These are phyloP conservation scores for Leptographium wingfieldii DNA, from an alignment of 2,329 filamentous ascomycete species.

Conservation along the genomic window DNA sequence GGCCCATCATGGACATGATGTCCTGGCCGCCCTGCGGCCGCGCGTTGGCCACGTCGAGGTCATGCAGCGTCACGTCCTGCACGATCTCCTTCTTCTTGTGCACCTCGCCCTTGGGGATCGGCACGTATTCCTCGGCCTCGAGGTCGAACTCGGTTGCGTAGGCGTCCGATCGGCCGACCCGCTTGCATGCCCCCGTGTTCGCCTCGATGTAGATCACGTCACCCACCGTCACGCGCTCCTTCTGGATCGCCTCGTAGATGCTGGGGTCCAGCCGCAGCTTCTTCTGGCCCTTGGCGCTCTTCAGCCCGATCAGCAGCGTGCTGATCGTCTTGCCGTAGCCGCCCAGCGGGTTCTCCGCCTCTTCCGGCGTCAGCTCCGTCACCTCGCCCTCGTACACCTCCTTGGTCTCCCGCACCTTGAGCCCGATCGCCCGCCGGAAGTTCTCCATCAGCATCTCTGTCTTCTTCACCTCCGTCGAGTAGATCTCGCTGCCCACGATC, in stretches of 20 bases:
- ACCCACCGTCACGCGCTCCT: constrained; percentile 89
- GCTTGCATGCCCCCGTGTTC: constrained; percentile 95
- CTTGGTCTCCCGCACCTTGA: constrained; percentile 96
- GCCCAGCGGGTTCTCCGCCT: constrained; percentile 93
- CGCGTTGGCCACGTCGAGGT: constrained; percentile 90
- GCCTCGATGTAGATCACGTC: constrained; percentile 99
- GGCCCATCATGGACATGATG: constrained; percentile 99
- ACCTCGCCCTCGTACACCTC: constrained; percentile 99
- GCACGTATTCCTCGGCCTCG: constrained; percentile 97
- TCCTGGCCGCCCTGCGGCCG: constrained; percentile 94
- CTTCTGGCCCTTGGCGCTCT: constrained; percentile 94
- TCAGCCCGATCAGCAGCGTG: constrained; percentile 84
- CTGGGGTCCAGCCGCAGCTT: constrained; percentile 93
- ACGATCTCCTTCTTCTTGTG: constrained; percentile 99
- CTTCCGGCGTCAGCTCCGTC: constrained; percentile 91
- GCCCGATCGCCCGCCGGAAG: constrained; percentile 88
- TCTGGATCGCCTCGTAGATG: constrained; percentile 98
- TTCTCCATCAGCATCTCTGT: constrained; percentile 99
- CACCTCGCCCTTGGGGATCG: constrained; percentile 95
- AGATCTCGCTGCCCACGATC: constrained; percentile 95
- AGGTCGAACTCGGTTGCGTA: constrained; percentile 98
- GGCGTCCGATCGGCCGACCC: constrained; percentile 88
- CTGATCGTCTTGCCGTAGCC: constrained; percentile 97
- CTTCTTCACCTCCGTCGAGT: constrained; percentile 98
- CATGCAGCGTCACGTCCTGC: constrained; percentile 93